These are phyloP conservation scores for Phytopythium cucurbitacearum DNA, from an alignment of 352 stramenopile species.

Conservation along the genomic window DNA sequence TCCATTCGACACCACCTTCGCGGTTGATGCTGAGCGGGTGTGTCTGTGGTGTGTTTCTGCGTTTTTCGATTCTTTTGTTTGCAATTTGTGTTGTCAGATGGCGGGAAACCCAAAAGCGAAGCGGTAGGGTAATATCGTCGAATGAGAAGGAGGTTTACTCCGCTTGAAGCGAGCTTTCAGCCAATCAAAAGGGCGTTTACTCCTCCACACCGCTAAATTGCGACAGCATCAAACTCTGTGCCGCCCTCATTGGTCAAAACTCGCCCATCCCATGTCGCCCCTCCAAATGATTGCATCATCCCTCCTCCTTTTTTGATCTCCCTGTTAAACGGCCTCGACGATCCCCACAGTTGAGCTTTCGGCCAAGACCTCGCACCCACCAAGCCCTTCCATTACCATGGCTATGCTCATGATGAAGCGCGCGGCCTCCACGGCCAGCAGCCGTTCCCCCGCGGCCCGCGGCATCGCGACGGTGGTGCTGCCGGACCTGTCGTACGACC, in stretches of 20 bases:
- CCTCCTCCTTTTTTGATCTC: conserved; percentile 7
- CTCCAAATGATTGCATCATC: conserved; percentile 4
- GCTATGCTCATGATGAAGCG: conserved; percentile 15
- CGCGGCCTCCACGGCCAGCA: conserved; percentile 7
- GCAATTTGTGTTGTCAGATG: too few species aligned
- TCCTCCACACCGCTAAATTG: too few species aligned
- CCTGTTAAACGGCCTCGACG: conserved; percentile 12
- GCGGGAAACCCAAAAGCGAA: too few species aligned
- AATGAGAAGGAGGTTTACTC: too few species aligned
- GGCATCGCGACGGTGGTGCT: conserved; percentile 71
- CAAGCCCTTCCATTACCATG: not conserved
- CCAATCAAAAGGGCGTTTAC: too few species aligned
- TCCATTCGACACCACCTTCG: conserved; percentile 11
- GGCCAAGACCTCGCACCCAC: conserved; percentile 4
- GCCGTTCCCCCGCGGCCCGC: conserved; percentile 19
- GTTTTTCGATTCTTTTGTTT: too few species aligned
- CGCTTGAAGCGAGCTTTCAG: too few species aligned
- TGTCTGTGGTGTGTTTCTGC: too few species aligned
- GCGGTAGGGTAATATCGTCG: too few species aligned
- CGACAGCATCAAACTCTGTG: too few species aligned
- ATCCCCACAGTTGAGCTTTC: conserved; percentile 22
- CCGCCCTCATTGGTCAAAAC: too few species aligned
- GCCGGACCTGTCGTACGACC: conserved; percentile 85
- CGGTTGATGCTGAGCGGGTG: conserved; percentile 7
- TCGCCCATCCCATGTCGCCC: conserved; percentile 2